Conservation (phyloP, 2,329 filamentous ascomycete genomes). For the Calonectria pseudoreteaudii region DNA sequence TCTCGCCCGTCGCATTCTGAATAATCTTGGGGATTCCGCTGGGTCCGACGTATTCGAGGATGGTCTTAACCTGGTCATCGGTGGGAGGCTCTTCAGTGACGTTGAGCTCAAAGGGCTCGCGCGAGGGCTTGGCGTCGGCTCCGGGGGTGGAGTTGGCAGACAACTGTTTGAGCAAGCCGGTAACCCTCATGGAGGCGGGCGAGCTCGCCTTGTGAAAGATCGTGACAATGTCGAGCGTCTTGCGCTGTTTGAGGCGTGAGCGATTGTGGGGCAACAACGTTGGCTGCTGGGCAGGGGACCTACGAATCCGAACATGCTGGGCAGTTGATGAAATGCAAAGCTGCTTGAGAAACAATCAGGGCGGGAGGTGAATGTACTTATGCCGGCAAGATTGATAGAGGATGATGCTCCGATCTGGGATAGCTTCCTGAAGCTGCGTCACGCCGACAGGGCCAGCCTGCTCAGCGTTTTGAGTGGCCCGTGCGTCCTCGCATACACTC, state of each 20-base stretch:
- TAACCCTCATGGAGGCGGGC: slow-evolving; percentile 78
- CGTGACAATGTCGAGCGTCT: slow-evolving; percentile 90
- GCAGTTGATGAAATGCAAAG: background rate
- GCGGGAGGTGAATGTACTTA: slow-evolving; percentile 14
- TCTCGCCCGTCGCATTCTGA: slow-evolving; percentile 77
- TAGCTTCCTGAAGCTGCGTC: slow-evolving; percentile 44
- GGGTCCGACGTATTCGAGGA: slow-evolving; percentile 83
- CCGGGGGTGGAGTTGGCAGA: slow-evolving; percentile 75
- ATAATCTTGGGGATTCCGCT: slow-evolving; percentile 72
- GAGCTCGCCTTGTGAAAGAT: slow-evolving; percentile 91
- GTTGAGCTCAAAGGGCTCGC: slow-evolving; percentile 85
- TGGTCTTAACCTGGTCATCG: slow-evolving; percentile 82
- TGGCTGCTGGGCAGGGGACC: slow-evolving; percentile 35
- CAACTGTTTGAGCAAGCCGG: slow-evolving; percentile 83
- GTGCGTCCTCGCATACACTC: slow-evolving; percentile 31
- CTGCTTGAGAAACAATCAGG: slow-evolving; percentile 12
- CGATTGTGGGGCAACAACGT: background rate
- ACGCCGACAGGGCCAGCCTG: slow-evolving; percentile 42
- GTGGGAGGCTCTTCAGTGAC: slow-evolving; percentile 86
- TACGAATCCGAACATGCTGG: slow-evolving; percentile 62
- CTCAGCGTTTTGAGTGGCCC: slow-evolving; percentile 35
- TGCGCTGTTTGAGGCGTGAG: slow-evolving; percentile 65
- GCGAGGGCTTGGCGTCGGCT: slow-evolving; percentile 66
- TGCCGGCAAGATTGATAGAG: slow-evolving; percentile 34
- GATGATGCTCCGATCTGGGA: slow-evolving; percentile 40